Conservation (phyloP, 441 rosid genomes). For the Adansonia grandidieri region DNA sequence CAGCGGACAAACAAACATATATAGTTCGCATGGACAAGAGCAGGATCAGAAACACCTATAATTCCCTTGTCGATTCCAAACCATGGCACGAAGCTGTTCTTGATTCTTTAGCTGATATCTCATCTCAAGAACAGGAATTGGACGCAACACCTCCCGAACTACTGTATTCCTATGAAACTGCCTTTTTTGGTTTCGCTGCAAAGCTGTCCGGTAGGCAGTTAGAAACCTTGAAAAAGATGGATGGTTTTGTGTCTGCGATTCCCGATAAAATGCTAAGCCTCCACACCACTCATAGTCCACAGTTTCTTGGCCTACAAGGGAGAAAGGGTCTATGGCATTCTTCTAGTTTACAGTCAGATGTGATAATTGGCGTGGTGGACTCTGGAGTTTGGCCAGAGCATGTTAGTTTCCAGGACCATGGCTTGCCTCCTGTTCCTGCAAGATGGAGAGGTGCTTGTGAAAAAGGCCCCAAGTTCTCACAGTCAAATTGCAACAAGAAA, state of each 20-base stretch:
- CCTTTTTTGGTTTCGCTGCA: conserved; percentile 67
- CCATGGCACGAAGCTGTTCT: conserved; percentile 48
- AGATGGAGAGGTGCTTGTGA: conserved; percentile 65
- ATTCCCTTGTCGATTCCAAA: conserved; percentile 26
- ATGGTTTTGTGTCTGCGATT: conserved; percentile 68
- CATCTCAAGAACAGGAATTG: conserved; percentile 30
- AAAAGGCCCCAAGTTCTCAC: conserved; percentile 52
- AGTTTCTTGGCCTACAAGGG: conserved; percentile 55
- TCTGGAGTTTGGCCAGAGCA: conserved; percentile 76
- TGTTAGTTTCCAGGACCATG: conserved; percentile 53
- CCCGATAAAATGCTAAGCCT: conserved; percentile 64
- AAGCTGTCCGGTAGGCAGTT: conserved; percentile 63
- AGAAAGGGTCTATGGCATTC: conserved; percentile 51
- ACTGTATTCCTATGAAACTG: conserved; percentile 55
- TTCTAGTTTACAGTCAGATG: conserved; percentile 46
- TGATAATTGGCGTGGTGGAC: conserved; percentile 61
- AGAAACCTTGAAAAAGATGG: conserved; percentile 43
- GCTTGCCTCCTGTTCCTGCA: conserved; percentile 51
- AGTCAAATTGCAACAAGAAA: conserved; percentile 56
- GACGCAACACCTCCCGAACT: conserved; percentile 42
- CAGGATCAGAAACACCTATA: conserved; percentile 37
- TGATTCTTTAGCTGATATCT: conserved; percentile 39
- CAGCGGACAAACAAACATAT: conserved; percentile 52
- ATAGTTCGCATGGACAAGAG: conserved; percentile 66
- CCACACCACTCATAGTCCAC: conserved; percentile 58